Evolutionary conservation across 2,329 filamentous ascomycete genomes (phyloP), one percentile per base, ranked within the genome.

Genomic region (Phialophora macrospora): DNA sequence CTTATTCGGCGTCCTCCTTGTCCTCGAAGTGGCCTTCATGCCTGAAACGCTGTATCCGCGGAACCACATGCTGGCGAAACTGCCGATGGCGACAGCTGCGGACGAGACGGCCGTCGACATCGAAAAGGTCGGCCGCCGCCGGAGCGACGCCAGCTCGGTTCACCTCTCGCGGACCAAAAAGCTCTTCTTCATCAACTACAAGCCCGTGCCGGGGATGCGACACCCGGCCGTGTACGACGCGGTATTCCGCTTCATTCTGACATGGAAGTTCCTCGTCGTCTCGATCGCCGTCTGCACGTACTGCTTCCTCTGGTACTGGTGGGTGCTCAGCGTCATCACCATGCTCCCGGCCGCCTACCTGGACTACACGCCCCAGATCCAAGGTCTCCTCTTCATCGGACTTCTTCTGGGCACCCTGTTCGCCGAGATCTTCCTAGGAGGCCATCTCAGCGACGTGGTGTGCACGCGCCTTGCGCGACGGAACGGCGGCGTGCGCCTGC

Each of bases 31-130:
- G 11, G 71, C 80, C 2, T 80, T 85, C 66, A 79, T 87, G 70
- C 81, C 84, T 1, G 84, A 87, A 73, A 86, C 85, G 0, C 76
- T 87, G 4, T 87, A 86, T 68, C 84, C 84, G 0, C 79, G 84
- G 2, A 79, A 79, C 38, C 72, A 78, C 4, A 84, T 85, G 82
- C 77, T 83, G 1, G 72, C 74, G 1, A 72, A 67, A 24, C 75
- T 79, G 65, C 76, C 78, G 2, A 66, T 70, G 49, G 61, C 49
- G 0, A 65, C 59, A 1, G 8, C 52, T 17, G 8, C 48, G 7
- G 60, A 63, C 3, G 64, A 67, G 9, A 46, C 64, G 24, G 46
- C 64, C 17, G 52, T 62, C 6, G 73, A 75, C 52, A 72, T 74
- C 30, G 75, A 77, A 62, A 75, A 76, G 41, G 66, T 72, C 7